A percentile compares a stretch with the other conserved stretches of the same genome.
phyloP scores from a whole-genome alignment of 83 land plant genomes.

The Picea mariana region DNA sequence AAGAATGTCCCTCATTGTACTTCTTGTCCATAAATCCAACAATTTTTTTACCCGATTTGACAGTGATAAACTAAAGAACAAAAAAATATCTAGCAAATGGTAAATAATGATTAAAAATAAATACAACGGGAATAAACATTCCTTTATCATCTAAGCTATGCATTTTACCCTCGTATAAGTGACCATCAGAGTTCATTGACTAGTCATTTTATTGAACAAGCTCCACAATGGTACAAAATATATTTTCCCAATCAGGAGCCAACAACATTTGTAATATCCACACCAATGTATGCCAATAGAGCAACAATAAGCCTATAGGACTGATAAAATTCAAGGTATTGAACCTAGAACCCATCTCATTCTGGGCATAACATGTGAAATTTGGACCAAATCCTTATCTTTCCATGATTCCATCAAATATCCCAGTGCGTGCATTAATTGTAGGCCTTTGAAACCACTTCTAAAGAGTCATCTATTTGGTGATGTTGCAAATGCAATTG shows the following conservation, averaged over 20 bases:
- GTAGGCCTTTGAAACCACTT: background rate
- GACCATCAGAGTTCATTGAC: background rate
- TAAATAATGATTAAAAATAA: background rate
- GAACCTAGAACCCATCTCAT: conserved; percentile 8
- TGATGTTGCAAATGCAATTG: background rate
- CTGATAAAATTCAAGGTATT: background rate
- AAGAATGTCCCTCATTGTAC: background rate
- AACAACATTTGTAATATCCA: background rate
- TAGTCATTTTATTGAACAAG: background rate
- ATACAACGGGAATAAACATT: background rate
- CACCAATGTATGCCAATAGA: background rate
- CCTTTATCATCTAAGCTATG: background rate
- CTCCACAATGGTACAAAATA: background rate
- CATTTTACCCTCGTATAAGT: background rate
- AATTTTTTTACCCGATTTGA: background rate
- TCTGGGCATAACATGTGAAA: background rate
- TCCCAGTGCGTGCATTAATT: background rate
- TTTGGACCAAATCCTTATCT: background rate
- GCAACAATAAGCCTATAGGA: background rate
- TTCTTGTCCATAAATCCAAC: background rate
- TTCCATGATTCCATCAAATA: background rate
- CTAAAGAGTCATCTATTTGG: background rate
- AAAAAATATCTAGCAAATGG: background rate
- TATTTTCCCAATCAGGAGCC: background rate
- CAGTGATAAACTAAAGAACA: background rate